phyloP scores from a whole-genome alignment of 495 filamentous ascomycete species.

The Penicillium lagena region DNA sequence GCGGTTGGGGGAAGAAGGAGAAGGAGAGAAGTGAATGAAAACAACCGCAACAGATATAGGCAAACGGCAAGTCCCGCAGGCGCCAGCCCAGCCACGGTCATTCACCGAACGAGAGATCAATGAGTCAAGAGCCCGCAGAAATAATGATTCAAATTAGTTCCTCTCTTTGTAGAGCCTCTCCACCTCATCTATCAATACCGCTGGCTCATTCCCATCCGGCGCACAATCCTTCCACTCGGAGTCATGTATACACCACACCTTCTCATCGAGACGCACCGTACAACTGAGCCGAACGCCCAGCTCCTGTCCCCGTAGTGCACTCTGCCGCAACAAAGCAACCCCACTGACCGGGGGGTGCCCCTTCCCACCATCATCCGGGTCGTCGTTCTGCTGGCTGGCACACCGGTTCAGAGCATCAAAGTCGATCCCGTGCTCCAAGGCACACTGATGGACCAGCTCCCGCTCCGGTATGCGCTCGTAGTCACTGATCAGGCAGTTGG shows the following conservation, averaged over 20 bases:
- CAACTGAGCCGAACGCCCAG: slow-evolving; percentile 77
- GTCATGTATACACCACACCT: slow-evolving; percentile 81
- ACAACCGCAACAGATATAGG: neutral
- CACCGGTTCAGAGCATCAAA: slow-evolving; percentile 81
- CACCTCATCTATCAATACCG: slow-evolving; percentile 70
- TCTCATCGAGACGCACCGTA: slow-evolving; percentile 72
- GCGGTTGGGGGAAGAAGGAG: neutral
- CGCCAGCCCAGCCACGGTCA: neutral
- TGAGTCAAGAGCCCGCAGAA: neutral
- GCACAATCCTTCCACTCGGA: slow-evolving; percentile 78
- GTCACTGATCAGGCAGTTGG: slow-evolving; percentile 71
- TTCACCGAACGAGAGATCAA: neutral
- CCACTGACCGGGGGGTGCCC: slow-evolving; percentile 37
- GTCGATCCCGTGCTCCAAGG: slow-evolving; percentile 80
- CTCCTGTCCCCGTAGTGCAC: slow-evolving; percentile 60
- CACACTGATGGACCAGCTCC: slow-evolving; percentile 72
- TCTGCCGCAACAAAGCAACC: slow-evolving; percentile 65
- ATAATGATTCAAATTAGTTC: slow-evolving; percentile 11
- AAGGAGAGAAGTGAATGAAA: neutral
- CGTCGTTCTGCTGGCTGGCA: slow-evolving; percentile 42
- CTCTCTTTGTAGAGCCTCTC: slow-evolving; percentile 37
- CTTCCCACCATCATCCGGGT: slow-evolving; percentile 52
- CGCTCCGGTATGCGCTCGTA: slow-evolving; percentile 70
- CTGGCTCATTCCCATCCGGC: slow-evolving; percentile 41
- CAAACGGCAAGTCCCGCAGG: too few relatives aligned